phyloP scores from a whole-genome alignment of 2,329 filamentous ascomycete species.

The Knoxdaviesia capensis region DNA sequence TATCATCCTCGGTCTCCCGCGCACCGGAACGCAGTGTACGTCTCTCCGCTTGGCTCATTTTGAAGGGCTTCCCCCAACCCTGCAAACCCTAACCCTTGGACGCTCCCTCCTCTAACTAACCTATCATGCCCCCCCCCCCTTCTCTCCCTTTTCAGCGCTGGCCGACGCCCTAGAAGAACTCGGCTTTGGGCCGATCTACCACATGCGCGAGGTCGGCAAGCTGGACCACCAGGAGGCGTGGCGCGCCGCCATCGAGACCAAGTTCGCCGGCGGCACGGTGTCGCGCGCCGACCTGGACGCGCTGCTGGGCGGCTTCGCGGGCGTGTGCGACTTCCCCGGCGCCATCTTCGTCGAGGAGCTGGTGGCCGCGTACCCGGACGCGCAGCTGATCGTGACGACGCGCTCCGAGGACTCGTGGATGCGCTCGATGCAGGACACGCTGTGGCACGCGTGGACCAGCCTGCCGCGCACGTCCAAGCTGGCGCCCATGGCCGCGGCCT shows the following conservation, averaged over 20 bases:
- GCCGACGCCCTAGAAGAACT: constrained; percentile 44
- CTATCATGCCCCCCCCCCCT: background rate
- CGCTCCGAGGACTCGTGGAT: constrained; percentile 45
- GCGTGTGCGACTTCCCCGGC: constrained; percentile 49
- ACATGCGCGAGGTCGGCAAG: constrained; percentile 26
- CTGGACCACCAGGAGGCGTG: constrained; percentile 4
- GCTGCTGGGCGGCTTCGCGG: constrained; percentile 39
- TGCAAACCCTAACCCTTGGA: background rate
- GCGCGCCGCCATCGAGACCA: constrained; percentile 13
- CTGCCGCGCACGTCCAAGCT: constrained; percentile 21
- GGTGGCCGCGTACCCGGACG: constrained; percentile 51
- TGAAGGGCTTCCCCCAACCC: too few relatives aligned
- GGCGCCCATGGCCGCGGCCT: constrained; percentile 45
- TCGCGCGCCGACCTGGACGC: constrained; percentile 49
- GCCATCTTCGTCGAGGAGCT: constrained; percentile 49
- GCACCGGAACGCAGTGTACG: constrained; percentile 51
- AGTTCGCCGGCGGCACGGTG: constrained; percentile 33
- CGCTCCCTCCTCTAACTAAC: too few relatives aligned
- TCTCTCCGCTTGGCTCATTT: too few relatives aligned
- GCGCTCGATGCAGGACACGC: constrained; percentile 43
- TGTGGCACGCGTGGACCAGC: constrained; percentile 19
- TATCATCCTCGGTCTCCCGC: constrained; percentile 46
- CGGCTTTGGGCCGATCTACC: constrained; percentile 49
- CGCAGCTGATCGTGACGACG: constrained; percentile 49
- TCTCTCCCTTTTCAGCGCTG: constrained; percentile 24